A percentile compares a stretch with the other conserved stretches of the same genome.
phyloP scores from a whole-genome alignment of 1,139 yeast genomes.

The Geotrichum australiense region DNA sequence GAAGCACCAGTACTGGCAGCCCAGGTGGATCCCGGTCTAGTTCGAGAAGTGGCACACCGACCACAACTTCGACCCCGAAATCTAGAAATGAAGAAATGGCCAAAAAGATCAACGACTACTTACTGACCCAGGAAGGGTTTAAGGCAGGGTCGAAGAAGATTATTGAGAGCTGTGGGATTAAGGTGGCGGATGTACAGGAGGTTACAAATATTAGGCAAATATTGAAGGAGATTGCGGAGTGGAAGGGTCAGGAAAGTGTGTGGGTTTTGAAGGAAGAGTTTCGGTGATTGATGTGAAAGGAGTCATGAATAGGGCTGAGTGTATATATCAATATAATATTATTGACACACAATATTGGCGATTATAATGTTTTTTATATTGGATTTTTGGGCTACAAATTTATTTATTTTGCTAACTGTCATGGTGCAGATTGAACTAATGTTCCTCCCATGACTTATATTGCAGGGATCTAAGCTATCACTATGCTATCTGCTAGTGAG shows the following conservation, averaged over 20 bases:
- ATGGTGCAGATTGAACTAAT: no score
- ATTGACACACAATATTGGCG: no score
- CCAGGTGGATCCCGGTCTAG: not conserved
- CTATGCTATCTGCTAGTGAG: no score
- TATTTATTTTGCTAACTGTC: no score
- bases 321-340: no score
- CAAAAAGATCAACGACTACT: constrained; percentile 28
- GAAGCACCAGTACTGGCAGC: not conserved
- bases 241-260: constrained; percentile 51
- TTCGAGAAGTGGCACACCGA: not conserved
- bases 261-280: constrained; percentile 65
- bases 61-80: not conserved
- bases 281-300: no score
- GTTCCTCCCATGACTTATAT: no score
- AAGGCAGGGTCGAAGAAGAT: constrained; percentile 47
- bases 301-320: no score
- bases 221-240: constrained; percentile 59
- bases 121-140: constrained; percentile 28
- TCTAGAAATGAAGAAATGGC: constrained; percentile 19
- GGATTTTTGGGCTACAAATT: no score
- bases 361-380: no score
- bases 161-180: constrained; percentile 43
- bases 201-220: constrained; percentile 61
- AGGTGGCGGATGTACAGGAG: constrained; percentile 47
- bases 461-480: no score